Percentiles rank a stretch among this genome's conserved stretches.
Evolutionary conservation across 805 yeast genomes (phyloP).

Genomic region (Komagataella mondaviorum): DNA sequence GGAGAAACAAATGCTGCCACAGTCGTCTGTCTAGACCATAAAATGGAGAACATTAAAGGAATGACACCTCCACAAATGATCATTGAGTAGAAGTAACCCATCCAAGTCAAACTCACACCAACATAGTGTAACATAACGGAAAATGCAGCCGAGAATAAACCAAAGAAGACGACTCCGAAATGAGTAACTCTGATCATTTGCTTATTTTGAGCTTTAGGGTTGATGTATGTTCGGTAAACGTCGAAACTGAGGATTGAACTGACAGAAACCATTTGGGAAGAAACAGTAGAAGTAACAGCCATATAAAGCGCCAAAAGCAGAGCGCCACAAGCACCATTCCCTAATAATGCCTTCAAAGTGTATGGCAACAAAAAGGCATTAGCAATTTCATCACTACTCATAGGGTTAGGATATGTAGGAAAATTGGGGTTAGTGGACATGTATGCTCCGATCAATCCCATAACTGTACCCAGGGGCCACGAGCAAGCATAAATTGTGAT

Average conservation of each 20-base stretch:
- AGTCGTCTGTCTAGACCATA: constrained; percentile 14
- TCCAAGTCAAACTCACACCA: constrained; percentile 23
- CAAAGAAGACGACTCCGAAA: constrained; percentile 24
- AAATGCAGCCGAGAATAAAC: constrained; percentile 22
- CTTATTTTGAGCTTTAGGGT: constrained; percentile 25
- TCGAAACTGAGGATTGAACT: constrained; percentile 30
- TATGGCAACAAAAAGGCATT: constrained; percentile 19
- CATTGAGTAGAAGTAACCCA: constrained; percentile 21
- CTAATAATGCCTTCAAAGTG: constrained; percentile 18
- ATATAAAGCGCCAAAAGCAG: constrained; percentile 20
- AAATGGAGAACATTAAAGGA: constrained; percentile 19
- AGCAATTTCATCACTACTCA: constrained; percentile 16
- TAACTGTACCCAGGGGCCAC: constrained; percentile 22
- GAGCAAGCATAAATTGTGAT: constrained; percentile 18
- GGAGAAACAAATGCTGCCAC: constrained; percentile 21
- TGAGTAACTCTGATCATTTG: constrained; percentile 29
- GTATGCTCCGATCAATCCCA: constrained; percentile 20
- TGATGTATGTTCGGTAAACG: constrained; percentile 27
- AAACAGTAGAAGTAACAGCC: constrained; percentile 27
- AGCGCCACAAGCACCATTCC: constrained; percentile 19
- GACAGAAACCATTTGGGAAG: constrained; percentile 26
- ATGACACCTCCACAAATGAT: constrained; percentile 24
- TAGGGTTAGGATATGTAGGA: constrained; percentile 19
- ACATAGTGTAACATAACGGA: constrained; percentile 22
- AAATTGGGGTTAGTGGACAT: constrained; percentile 14